These are phyloP conservation scores for Aspergillus conjunctus DNA, from an alignment of 495 filamentous ascomycete species.

Conservation along the genomic window DNA sequence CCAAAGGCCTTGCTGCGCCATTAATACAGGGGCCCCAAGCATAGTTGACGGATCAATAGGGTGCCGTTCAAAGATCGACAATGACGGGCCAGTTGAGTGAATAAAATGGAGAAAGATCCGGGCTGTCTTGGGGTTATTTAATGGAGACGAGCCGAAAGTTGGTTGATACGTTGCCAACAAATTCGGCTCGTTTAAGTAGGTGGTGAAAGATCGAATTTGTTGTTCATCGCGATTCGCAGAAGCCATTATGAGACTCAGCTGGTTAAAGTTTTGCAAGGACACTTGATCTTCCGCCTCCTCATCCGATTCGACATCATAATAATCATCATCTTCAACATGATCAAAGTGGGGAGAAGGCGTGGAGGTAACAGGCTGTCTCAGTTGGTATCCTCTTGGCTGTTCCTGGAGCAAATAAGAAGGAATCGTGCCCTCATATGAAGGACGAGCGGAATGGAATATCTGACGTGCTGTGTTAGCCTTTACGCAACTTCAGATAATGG, in stretches of 20 bases:
- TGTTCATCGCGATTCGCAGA: conserved; percentile 54
- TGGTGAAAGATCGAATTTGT: conserved; percentile 61
- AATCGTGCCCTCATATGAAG: not conserved
- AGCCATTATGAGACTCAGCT: conserved; percentile 47
- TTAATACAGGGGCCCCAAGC: conserved; percentile 65
- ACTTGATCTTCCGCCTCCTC: conserved; percentile 63
- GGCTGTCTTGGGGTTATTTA: conserved; percentile 81
- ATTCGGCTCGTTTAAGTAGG: conserved; percentile 66
- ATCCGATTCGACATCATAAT: conserved; percentile 67
- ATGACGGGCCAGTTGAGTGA: conserved; percentile 79
- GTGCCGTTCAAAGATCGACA: conserved; percentile 87
- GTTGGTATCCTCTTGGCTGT: conserved; percentile 10
- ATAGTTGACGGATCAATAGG: conserved; percentile 75
- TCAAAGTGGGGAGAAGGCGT: conserved; percentile 25
- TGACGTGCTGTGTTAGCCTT: not conserved
- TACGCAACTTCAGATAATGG: not conserved
- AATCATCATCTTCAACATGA: conserved; percentile 57
- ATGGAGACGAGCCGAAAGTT: conserved; percentile 71
- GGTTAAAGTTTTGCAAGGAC: conserved; percentile 57
- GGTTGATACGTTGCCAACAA: conserved; percentile 80
- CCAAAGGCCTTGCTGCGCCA: conserved; percentile 77
- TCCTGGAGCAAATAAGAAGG: not conserved
- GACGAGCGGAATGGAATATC: not conserved
- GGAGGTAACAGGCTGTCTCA: not conserved
- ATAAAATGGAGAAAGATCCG: conserved; percentile 92